Conservation (phyloP, 2,329 filamentous ascomycete species). For the Pseudogymnoascus sp. region DNA sequence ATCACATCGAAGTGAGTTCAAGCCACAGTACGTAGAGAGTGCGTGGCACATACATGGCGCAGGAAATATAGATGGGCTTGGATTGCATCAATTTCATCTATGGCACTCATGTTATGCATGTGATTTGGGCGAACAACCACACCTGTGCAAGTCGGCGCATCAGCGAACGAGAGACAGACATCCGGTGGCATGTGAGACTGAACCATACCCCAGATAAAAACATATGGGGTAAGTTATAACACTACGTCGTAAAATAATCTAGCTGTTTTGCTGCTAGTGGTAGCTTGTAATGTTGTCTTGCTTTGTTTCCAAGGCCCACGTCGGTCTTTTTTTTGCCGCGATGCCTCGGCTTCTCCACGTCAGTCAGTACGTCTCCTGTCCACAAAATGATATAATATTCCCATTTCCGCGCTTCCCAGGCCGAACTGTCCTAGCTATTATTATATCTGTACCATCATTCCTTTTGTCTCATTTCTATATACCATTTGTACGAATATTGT, state of each 20-base stretch:
- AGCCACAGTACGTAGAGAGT: not conserved
- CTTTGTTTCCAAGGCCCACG: not conserved
- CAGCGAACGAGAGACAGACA: not conserved
- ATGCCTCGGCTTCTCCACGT: constrained; percentile 9
- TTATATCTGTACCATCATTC: constrained; percentile 1
- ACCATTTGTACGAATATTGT: constrained; percentile 10
- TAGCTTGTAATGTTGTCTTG: not conserved
- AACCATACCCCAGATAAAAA: constrained; percentile 1
- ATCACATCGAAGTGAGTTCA: not conserved
- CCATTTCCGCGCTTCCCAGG: not conserved
- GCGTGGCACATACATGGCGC: not conserved
- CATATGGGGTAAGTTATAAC: not conserved
- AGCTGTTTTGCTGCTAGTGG: not conserved
- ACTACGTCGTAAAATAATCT: not conserved
- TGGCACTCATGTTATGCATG: not conserved
- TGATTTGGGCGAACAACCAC: not conserved
- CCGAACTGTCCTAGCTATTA: not conserved
- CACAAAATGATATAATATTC: constrained; percentile 6
- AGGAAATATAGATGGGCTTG: constrained; percentile 1
- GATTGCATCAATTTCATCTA: not conserved
- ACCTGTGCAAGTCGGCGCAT: not conserved
- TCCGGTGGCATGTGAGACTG: not conserved
- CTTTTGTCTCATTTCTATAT: constrained; percentile 1
- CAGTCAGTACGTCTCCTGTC: constrained; percentile 2
- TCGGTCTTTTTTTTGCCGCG: not conserved